Evolutionary conservation across 2,329 filamentous ascomycete species (phyloP).

Genomic region (Torrubiella hemipterigena): DNA sequence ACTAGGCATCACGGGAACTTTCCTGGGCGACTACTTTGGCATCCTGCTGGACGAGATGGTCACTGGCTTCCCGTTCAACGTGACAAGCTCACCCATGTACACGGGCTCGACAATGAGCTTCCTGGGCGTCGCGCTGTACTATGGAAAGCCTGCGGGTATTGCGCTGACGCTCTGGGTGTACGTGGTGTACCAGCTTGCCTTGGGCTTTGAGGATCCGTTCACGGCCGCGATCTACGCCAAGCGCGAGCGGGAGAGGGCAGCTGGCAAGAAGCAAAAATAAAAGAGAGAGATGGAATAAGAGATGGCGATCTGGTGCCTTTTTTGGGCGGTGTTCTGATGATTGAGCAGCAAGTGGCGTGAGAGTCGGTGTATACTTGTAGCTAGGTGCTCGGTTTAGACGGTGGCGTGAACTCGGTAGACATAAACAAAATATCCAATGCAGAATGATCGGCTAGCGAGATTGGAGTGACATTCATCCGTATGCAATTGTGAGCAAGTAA

Average conservation of each 20-base stretch:
- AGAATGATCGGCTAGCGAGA: too few species aligned
- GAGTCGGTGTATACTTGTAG: too few species aligned
- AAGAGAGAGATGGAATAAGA: slow-evolving; percentile 2
- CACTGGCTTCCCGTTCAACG: slow-evolving; percentile 90
- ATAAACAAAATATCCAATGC: too few species aligned
- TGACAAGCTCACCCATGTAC: slow-evolving; percentile 91
- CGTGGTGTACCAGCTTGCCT: slow-evolving; percentile 66
- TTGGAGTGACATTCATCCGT: too few species aligned
- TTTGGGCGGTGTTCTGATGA: too few species aligned
- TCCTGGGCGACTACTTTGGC: slow-evolving; percentile 96
- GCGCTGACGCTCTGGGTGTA: slow-evolving; percentile 65
- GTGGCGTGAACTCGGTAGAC: too few species aligned
- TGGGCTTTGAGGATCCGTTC: slow-evolving; percentile 88
- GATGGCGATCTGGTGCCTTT: not conserved
- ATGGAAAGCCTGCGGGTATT: slow-evolving; percentile 77
- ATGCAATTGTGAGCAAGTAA: too few species aligned
- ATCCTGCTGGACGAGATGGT: slow-evolving; percentile 95
- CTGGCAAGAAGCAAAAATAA: slow-evolving; percentile 41
- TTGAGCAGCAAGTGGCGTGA: too few species aligned
- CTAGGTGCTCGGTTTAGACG: too few species aligned
- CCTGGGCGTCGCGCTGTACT: slow-evolving; percentile 72
- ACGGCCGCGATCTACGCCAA: slow-evolving; percentile 88
- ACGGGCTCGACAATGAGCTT: slow-evolving; percentile 89
- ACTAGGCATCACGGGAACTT: slow-evolving; percentile 88
- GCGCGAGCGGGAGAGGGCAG: slow-evolving; percentile 50